phyloP scores from a whole-genome alignment of 176 grass and related monocot species.

The Triticum timopheevii region DNA sequence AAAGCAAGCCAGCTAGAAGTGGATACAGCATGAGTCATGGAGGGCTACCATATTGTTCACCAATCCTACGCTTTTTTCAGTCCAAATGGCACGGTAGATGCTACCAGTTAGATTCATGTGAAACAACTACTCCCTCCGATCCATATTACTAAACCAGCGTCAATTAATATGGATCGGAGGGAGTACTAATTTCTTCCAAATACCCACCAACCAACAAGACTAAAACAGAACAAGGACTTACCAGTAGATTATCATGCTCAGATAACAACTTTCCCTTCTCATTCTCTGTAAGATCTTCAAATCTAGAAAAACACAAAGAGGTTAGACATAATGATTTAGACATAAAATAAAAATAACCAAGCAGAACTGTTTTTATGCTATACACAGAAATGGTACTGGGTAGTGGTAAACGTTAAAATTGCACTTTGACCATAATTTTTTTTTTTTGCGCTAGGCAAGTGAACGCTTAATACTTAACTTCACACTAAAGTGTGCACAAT shows the following conservation, averaged over 20 bases:
- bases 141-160: no score
- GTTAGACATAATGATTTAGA: not conserved
- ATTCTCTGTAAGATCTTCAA: conserved; percentile 50
- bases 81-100: not conserved
- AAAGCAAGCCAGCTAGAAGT: not conserved
- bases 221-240: conserved; percentile 34
- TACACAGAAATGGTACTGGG: not conserved
- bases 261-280: conserved; percentile 51
- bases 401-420: not conserved
- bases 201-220: conserved; percentile 1
- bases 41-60: not conserved
- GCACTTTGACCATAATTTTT: not conserved
- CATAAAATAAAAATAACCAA: not conserved
- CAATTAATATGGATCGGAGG: not conserved
- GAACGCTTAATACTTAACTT: not conserved
- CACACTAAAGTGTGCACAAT: not conserved
- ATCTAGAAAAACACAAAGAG: conserved; percentile 47
- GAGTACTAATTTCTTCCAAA: not conserved
- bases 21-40: not conserved
- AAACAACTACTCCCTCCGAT: not conserved
- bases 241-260: conserved; percentile 53
- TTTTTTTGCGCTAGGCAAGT: not conserved
- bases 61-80: not conserved
- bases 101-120: not conserved
- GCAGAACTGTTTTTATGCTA: not conserved